Base-by-base conservation (phyloP, 306 rosid species). In the Fragaria nilgerrensis region DNA sequence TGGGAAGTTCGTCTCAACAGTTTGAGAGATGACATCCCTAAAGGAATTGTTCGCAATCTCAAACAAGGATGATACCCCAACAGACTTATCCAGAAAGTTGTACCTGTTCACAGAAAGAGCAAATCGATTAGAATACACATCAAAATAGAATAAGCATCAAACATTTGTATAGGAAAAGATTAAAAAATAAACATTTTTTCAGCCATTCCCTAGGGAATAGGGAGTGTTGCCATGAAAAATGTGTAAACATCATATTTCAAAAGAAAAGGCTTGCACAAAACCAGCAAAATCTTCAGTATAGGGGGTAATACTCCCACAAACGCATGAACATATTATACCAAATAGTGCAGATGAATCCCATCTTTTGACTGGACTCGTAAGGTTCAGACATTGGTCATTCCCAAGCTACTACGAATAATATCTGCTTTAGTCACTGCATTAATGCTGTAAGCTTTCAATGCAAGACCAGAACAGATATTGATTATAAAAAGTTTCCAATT, bases 1-100 rank as follows among this genome's bases (percentile, higher is more conserved):
- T 20, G 93, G 88, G 67, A 72, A 81, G 34, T 23, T 87, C 43
- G 96, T 85, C 85, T 85, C 89, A 68, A 94, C 89, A 70, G 82
- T 81, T 73, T 83, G 86, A 48, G 90, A 71, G 72, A 62, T 74
- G 53, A 44, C 75, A 78, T 85, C 93, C 80, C 58, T 82, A 52
- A 75, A 48, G 76, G 88, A 82, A 79, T 82, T 80, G 68, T 81
- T 77, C 41, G 59, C 77, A 74, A 89, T 83, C 87, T 89, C 93
- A 74, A 90, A 85, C 88, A 88, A 77, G 73, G 98, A 83, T 81
- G 98, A 90, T 76, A 94, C 75, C 73, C 95, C 97, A 77, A 87
- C 88, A 58, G 96, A 89, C 86, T 85, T 90, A 79, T 92, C 90
- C 78, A 94, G 84, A 84, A 90, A 92, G 89, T 87, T 88, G 80